Evolutionary conservation across 2,329 filamentous ascomycete genomes (phyloP), one percentile per base, ranked within the genome.

Genomic region (Chalaropsis ovoidea): DNA sequence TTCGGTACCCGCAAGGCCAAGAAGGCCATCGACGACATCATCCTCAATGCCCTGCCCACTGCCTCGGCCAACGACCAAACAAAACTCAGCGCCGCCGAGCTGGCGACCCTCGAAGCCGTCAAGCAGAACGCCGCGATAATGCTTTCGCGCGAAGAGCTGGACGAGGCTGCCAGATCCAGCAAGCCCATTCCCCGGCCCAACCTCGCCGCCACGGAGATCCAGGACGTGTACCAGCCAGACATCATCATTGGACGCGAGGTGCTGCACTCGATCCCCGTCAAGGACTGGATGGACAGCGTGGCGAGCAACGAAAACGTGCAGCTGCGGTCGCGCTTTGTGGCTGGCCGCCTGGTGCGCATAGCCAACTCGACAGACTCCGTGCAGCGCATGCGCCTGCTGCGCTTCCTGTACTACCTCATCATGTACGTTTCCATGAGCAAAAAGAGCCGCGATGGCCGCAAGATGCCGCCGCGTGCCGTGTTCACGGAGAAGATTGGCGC

Each of bases 1-100:
- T 95, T 95, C 71, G 90, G 90, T 73, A 93, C 89, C 31, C 91
- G 89, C 78, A 93, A 92, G 76, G 87, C 89, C 24, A 88, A 86
- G 79, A 93, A 92, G 76, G 87, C 84, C 0, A 84, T 94, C 70
- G 79, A 81, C 35, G 82, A 86, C 65, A 80, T 82, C 69, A 84
- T 85, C 1, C 81, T 88, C 70, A 91, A 92, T 72, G 87, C 87
- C 19, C 90, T 93, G 70, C 76, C 75, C 52, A 75, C 78, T 52
- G 73, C 74, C 71, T 71, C 74, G 24, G 72, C 75, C 43, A 73
- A 72, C 54, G 74, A 72, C 65, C 75, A 78, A n/a, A 75, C 76
- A 43, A 81, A 81, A 70, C 77, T 85, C 52, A 81, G 82, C 66
- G 76, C 80, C 43, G 79, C 82, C 2, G 79, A 83, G 60, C 76